Percentiles rank a stretch among this genome's conserved stretches.
Conservation (phyloP, 345 rosid species). For the Zanthoxylum bungeanum region DNA sequence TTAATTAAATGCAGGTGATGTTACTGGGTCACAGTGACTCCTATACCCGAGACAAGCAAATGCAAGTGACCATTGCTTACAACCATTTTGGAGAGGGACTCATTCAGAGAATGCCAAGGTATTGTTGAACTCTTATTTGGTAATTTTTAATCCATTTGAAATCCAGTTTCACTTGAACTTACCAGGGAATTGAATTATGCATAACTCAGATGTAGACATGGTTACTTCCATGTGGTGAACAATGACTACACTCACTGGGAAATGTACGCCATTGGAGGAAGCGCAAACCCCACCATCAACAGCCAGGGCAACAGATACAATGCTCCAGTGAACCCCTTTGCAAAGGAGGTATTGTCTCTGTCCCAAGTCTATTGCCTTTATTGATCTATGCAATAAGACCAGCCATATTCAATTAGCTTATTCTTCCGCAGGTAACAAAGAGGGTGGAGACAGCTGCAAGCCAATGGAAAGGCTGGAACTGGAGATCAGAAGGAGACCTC, state of each 20-base stretch:
- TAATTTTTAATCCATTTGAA: background rate
- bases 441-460: slow-evolving; percentile 58
- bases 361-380: background rate
- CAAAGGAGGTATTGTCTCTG: slow-evolving; percentile 64
- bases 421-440: slow-evolving; percentile 69
- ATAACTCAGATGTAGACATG: slow-evolving; percentile 80
- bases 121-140: background rate
- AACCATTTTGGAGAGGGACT: slow-evolving; percentile 93
- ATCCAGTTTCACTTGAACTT: background rate
- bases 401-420: background rate
- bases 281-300: slow-evolving; percentile 89
- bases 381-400: background rate
- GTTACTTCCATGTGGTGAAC: slow-evolving; percentile 95
- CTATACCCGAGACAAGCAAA: slow-evolving; percentile 75
- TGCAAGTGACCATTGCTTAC: slow-evolving; percentile 96
- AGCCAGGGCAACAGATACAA: slow-evolving; percentile 93
- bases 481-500: slow-evolving; percentile 93
- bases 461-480: slow-evolving; percentile 77
- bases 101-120: slow-evolving; percentile 98
- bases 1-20: slow-evolving; percentile 55
- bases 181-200: slow-evolving; percentile 1
- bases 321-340: slow-evolving; percentile 72
- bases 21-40: slow-evolving; percentile 89
- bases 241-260: slow-evolving; percentile 98
- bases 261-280: slow-evolving; percentile 98